phyloP scores from a whole-genome alignment of 1,284 basidiomycete genomes.

The Heterobasidion occidentale region DNA sequence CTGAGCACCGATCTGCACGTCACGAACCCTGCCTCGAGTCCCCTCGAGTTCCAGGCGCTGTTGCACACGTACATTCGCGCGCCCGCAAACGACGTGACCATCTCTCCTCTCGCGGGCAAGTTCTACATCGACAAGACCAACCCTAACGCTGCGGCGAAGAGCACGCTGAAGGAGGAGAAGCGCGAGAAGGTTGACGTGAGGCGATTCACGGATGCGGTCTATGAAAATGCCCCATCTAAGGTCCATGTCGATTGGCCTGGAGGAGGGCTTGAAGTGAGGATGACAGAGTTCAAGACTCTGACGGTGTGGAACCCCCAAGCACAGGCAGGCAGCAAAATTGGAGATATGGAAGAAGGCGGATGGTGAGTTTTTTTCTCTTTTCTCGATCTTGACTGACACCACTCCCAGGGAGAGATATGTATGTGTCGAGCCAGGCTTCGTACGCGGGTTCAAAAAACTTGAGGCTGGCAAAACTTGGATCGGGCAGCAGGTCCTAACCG shows the following conservation, averaged over 20 bases:
- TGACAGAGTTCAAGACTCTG: slow-evolving; percentile 63
- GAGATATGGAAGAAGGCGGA: slow-evolving; percentile 80
- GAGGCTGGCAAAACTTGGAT: slow-evolving; percentile 62
- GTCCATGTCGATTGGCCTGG: slow-evolving; percentile 57
- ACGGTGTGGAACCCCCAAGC: slow-evolving; percentile 84
- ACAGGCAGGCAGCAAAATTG: slow-evolving; percentile 61
- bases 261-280: slow-evolving; percentile 49
- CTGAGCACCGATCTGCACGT: slow-evolving; percentile 77
- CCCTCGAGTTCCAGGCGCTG: slow-evolving; percentile 79
- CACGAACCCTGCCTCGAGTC: slow-evolving; percentile 43
- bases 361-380: slow-evolving; percentile 47
- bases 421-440: slow-evolving; percentile 84
- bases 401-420: slow-evolving; percentile 64
- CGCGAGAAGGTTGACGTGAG: slow-evolving; percentile 56
- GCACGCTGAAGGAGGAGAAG: slow-evolving; percentile 50
- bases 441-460: slow-evolving; percentile 55
- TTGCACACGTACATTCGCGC: slow-evolving; percentile 83
- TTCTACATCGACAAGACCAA: slow-evolving; percentile 77
- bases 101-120: slow-evolving; percentile 54
- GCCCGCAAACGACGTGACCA: slow-evolving; percentile 45
- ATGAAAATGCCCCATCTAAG: slow-evolving; percentile 50
- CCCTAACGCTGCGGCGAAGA: slow-evolving; percentile 38
- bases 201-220: slow-evolving; percentile 65
- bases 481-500: slow-evolving; percentile 62
- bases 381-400: neutral